A percentile compares a stretch with the other conserved stretches of the same genome.
These are phyloP conservation scores for Boletus sensibilis DNA, from an alignment of 768 basidiomycete species.

Conservation along the genomic window DNA sequence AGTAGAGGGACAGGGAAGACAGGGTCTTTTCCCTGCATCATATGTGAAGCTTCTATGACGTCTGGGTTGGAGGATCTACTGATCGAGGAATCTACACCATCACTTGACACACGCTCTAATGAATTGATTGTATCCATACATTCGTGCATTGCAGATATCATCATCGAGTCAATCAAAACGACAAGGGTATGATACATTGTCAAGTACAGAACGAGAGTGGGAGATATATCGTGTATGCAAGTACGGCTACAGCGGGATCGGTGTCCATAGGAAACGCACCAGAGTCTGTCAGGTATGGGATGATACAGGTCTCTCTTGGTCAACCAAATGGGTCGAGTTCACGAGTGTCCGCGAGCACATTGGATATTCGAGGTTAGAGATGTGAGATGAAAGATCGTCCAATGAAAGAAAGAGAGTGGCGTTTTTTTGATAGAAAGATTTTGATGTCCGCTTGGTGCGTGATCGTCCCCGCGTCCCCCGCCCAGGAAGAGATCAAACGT, in stretches of 20 bases:
- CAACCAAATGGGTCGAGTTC: constrained; percentile 3
- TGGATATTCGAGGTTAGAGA: constrained; percentile 22
- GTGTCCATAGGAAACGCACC: constrained; percentile 27
- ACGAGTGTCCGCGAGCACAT: constrained; percentile 26
- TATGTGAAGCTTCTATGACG: constrained; percentile 60
- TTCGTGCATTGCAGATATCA: constrained; percentile 11
- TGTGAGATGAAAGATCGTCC: constrained; percentile 27
- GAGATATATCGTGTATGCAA: constrained; percentile 22
- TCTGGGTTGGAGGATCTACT: too few relatives aligned
- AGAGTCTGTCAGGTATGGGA: constrained; percentile 1
- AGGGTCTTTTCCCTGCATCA: constrained; percentile 65
- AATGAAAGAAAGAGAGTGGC: constrained; percentile 18
- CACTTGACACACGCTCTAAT: background rate
- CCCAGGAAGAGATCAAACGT: constrained; percentile 22
- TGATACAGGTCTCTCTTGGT: constrained; percentile 4
- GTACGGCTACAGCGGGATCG: constrained; percentile 28
- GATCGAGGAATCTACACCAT: background rate
- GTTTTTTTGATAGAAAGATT: constrained; percentile 22
- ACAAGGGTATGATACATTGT: constrained; percentile 28
- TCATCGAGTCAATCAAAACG: constrained; percentile 23
- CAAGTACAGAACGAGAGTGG: constrained; percentile 35
- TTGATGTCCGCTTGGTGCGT: constrained; percentile 19
- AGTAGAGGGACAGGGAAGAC: constrained; percentile 53
- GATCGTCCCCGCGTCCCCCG: constrained; percentile 9
- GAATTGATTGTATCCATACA: constrained; percentile 1